Percentiles rank a stretch among this genome's conserved stretches.
Conservation (phyloP, 192 early-diverging fungal genomes). For the Haplosporangium gracile region DNA sequence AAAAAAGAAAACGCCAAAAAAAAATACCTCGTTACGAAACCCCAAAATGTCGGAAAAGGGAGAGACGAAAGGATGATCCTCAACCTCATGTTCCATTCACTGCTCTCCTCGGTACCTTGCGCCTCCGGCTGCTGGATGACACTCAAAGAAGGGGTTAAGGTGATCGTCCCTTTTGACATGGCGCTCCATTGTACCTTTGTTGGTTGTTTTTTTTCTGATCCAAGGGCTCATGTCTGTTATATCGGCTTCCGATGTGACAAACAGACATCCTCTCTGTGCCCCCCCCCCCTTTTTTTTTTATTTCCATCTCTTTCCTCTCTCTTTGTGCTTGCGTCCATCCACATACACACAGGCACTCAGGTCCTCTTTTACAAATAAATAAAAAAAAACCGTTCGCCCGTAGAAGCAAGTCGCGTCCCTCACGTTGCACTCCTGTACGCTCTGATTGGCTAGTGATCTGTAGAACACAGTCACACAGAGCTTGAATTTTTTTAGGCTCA, state of each 20-base stretch:
- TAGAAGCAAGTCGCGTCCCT: constrained; percentile 11
- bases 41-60: neutral
- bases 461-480: constrained; percentile 1
- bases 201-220: neutral
- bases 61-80: neutral
- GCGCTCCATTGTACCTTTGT: neutral
- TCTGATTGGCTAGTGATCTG: neutral
- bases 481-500: neutral
- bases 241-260: neutral
- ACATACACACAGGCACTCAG: neutral
- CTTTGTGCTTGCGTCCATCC: neutral
- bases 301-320: neutral
- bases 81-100: neutral
- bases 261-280: neutral
- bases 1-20: neutral
- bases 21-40: neutral
- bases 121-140: neutral
- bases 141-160: neutral
- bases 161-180: neutral
- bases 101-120: neutral
- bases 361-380: neutral
- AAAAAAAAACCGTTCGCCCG: neutral
- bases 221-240: neutral
- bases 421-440: neutral
- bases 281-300: constrained; percentile 3